Conservation (phyloP, 345 rosid species). For the Brassica rapa region DNA sequence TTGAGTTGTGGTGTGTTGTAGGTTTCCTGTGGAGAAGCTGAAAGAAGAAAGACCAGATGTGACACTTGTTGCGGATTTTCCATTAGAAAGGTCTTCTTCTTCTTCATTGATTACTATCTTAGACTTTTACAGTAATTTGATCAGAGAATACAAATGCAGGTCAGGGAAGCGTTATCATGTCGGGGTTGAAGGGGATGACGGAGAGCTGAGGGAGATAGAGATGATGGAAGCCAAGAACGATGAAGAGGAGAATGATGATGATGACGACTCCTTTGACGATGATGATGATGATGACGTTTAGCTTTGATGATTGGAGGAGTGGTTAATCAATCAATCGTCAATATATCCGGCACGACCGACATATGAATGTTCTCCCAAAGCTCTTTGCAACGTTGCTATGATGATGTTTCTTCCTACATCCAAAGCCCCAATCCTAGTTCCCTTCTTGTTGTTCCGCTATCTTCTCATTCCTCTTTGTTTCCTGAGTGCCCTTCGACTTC, state of each 20-base stretch:
- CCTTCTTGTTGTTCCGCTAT: background rate
- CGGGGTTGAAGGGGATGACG: conserved; percentile 23
- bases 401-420: background rate
- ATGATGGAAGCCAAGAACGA: conserved; percentile 27
- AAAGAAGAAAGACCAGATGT: conserved; percentile 70
- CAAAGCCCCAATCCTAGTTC: background rate
- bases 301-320: background rate
- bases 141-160: background rate
- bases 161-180: background rate
- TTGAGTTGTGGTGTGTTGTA: conserved; percentile 31
- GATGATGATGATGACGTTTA: background rate
- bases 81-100: conserved; percentile 29
- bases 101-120: background rate
- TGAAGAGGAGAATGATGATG: background rate
- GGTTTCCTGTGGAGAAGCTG: conserved; percentile 70
- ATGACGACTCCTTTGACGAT: background rate
- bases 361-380: background rate
- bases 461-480: background rate
- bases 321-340: too few species aligned
- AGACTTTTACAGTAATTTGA: background rate
- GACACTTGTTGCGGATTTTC: conserved; percentile 75
- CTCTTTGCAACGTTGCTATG: background rate
- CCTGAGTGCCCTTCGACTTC: background rate
- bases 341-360: too few species aligned
- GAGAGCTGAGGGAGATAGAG: conserved; percentile 33